A percentile compares a stretch with the other conserved stretches of the same genome.
Conservation (phyloP, 768 basidiomycete species). For the Pulveroboletus sp. region DNA sequence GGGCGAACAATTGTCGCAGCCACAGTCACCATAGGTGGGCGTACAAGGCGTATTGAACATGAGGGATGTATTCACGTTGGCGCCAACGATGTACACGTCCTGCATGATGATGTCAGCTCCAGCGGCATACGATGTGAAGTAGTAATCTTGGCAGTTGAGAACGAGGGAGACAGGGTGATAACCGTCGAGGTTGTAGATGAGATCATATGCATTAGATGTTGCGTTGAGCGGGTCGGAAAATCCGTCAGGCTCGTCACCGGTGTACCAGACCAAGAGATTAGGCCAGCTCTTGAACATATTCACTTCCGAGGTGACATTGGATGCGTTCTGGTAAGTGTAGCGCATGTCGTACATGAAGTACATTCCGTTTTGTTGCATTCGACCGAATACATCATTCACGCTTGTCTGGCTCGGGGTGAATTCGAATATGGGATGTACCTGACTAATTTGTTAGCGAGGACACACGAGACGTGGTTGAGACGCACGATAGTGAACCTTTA, state of each 20-base stretch:
- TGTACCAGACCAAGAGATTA: slow-evolving; percentile 72
- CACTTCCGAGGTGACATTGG: slow-evolving; percentile 62
- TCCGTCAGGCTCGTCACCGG: slow-evolving; percentile 72
- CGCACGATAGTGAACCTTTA: slow-evolving; percentile 29
- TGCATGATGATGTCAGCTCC: slow-evolving; percentile 72
- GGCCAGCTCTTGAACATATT: slow-evolving; percentile 61
- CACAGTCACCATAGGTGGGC: slow-evolving; percentile 65
- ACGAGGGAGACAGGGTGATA: slow-evolving; percentile 69
- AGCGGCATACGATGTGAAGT: slow-evolving; percentile 53
- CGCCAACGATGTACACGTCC: slow-evolving; percentile 48
- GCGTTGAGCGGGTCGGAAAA: slow-evolving; percentile 64
- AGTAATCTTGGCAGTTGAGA: slow-evolving; percentile 64
- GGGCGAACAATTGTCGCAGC: slow-evolving; percentile 59
- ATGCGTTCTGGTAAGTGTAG: slow-evolving; percentile 58
- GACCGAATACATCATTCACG: slow-evolving; percentile 48
- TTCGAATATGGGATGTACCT: slow-evolving; percentile 71
- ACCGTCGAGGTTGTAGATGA: slow-evolving; percentile 60
- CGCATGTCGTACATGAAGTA: slow-evolving; percentile 88
- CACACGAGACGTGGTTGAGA: background rate
- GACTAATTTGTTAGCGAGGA: slow-evolving; percentile 6
- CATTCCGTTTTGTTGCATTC: slow-evolving; percentile 59
- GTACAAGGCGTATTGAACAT: slow-evolving; percentile 64
- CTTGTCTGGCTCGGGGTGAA: slow-evolving; percentile 54
- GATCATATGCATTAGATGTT: slow-evolving; percentile 44
- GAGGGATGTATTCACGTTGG: slow-evolving; percentile 62